phyloP scores from a whole-genome alignment of 495 filamentous ascomycete species.

The Corynascus novoguineensis region DNA sequence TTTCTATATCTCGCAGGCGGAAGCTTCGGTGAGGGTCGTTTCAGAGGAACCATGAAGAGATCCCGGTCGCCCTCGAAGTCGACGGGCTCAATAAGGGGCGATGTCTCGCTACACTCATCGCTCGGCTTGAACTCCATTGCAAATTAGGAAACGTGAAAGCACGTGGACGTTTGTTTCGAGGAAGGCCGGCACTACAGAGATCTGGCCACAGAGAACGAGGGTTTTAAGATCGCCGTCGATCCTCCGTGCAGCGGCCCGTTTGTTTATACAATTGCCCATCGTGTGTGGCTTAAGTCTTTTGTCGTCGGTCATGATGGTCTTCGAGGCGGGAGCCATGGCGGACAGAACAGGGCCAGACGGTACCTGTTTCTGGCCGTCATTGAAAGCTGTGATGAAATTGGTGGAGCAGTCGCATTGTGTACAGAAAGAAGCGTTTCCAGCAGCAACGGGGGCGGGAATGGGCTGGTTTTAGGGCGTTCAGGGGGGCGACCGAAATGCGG shows the following conservation, averaged over 20 bases:
- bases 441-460: not conserved
- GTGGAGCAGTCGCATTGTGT: not conserved
- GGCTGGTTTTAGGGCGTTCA: not conserved
- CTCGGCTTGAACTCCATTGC: slow-evolving; percentile 14
- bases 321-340: slow-evolving; percentile 4
- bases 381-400: not conserved
- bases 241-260: not conserved
- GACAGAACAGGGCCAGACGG: not conserved
- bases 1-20: slow-evolving; percentile 11
- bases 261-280: slow-evolving; percentile 15
- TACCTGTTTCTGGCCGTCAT: slow-evolving; percentile 11
- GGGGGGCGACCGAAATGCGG: slow-evolving; percentile 1
- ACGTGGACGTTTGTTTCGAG: not conserved
- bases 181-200: not conserved
- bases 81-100: slow-evolving; percentile 19
- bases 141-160: not conserved
- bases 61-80: slow-evolving; percentile 16
- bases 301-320: not conserved
- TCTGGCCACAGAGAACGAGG: not conserved
- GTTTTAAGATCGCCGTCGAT: slow-evolving; percentile 11
- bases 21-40: slow-evolving; percentile 14
- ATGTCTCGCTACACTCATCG: slow-evolving; percentile 19
- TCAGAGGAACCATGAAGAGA: slow-evolving; percentile 22
- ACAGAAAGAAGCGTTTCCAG: not conserved
- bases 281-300: not conserved